Evolutionary conservation across 2,329 filamentous ascomycete species (phyloP).

Genomic region (Cryphonectria naterciae): DNA sequence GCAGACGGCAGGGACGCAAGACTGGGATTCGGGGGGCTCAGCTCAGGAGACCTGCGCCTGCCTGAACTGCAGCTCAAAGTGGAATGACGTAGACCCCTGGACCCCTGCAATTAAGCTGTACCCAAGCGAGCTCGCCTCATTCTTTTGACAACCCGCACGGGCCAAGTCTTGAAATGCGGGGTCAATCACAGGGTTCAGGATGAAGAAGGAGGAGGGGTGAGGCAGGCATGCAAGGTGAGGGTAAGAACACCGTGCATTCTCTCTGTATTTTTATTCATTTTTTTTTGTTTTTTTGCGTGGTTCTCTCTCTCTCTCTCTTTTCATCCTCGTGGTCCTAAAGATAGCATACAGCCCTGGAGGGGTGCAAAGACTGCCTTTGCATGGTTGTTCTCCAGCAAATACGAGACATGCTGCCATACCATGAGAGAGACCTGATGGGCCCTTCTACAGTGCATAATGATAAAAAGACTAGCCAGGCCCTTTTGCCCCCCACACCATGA

Average conservation of each 20-base stretch:
- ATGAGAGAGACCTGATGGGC: too few species aligned
- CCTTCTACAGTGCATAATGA: too few species aligned
- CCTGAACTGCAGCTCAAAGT: neutral
- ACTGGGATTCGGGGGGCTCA: neutral
- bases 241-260: neutral
- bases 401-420: too few species aligned
- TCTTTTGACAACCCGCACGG: neutral
- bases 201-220: neutral
- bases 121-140: neutral
- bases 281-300: neutral
- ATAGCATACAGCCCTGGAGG: neutral
- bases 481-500: too few species aligned
- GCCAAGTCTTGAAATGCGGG: neutral
- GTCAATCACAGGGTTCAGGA: neutral
- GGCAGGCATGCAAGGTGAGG: neutral
- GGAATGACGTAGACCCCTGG: conserved; percentile 1
- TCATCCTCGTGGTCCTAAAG: neutral
- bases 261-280: neutral
- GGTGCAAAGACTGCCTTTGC: neutral
- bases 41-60: conserved; percentile 1
- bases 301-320: neutral
- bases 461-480: neutral
- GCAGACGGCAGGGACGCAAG: neutral
- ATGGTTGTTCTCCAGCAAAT: too few species aligned
- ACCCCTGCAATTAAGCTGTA: neutral